Evolutionary conservation across 352 stramenopile species (phyloP).

Genomic region (Phytopythium cucurbitacearum): DNA sequence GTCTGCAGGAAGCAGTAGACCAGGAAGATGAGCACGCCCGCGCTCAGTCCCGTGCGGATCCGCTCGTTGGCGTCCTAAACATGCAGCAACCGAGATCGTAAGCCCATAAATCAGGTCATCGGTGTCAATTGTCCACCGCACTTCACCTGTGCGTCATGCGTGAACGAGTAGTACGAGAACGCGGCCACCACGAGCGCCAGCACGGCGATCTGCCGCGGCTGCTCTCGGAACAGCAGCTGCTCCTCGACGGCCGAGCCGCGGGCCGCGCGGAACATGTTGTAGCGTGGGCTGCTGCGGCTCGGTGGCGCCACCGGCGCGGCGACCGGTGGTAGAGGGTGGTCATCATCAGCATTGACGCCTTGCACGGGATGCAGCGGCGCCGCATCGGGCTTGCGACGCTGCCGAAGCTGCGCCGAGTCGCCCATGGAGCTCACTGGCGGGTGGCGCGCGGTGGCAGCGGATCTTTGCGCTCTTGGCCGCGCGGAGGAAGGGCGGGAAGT

Average conservation of each 20-base stretch:
- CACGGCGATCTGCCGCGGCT: slow-evolving; percentile 77
- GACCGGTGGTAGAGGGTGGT: background rate
- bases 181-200: slow-evolving; percentile 45
- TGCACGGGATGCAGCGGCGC: background rate
- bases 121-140: background rate
- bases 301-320: background rate
- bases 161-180: slow-evolving; percentile 84
- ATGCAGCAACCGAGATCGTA: background rate
- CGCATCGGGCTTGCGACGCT: slow-evolving; percentile 1
- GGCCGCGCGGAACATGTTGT: slow-evolving; percentile 63
- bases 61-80: slow-evolving; percentile 53
- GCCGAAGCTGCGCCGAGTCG: slow-evolving; percentile 1
- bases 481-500: background rate
- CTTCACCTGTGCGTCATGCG: slow-evolving; percentile 55
- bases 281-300: slow-evolving; percentile 14
- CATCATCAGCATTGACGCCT: background rate
- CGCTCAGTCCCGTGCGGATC: slow-evolving; percentile 52
- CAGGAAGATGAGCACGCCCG: slow-evolving; percentile 75
- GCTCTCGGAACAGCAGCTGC: slow-evolving; percentile 70
- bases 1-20: slow-evolving; percentile 86
- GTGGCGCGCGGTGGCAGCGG: background rate
- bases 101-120: too few species aligned
- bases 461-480: background rate
- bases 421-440: background rate
- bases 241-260: slow-evolving; percentile 55